These are phyloP conservation scores for Vicia villosa DNA, from an alignment of 306 rosid species.

Conservation along the genomic window DNA sequence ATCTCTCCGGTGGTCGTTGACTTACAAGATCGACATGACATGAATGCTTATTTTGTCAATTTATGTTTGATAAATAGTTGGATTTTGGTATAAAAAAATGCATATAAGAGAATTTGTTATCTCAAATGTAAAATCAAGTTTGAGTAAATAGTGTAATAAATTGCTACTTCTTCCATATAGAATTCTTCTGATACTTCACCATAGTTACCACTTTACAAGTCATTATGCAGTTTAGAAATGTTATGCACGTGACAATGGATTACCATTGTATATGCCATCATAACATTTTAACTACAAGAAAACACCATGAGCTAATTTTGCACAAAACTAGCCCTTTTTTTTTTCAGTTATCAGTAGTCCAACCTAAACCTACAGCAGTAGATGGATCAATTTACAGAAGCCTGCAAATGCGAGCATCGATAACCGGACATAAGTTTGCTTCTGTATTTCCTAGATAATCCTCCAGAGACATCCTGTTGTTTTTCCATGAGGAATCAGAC, in stretches of 20 bases:
- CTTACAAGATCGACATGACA: not conserved
- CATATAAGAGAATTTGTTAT: not conserved
- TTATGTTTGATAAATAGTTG: not conserved
- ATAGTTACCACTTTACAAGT: not conserved
- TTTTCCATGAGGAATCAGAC: conserved; percentile 66
- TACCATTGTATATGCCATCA: not conserved
- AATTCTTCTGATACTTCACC: not conserved
- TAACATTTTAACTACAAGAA: conserved; percentile 13
- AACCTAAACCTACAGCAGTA: conserved; percentile 16
- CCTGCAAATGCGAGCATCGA: conserved; percentile 78
- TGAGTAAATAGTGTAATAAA: not conserved
- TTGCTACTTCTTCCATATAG: not conserved
- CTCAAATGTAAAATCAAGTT: not conserved
- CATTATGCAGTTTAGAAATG: not conserved
- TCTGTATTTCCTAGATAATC: conserved; percentile 68
- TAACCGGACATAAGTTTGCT: conserved; percentile 42
- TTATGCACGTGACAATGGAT: not conserved
- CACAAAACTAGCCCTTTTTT: not conserved
- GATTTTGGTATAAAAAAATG: not conserved
- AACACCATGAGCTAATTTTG: not conserved
- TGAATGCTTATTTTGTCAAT: not conserved
- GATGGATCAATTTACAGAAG: conserved; percentile 44
- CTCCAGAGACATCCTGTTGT: conserved; percentile 65
- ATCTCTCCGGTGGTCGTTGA: conserved; percentile 54
- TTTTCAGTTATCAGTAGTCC: not conserved